Percentiles rank a stretch among this genome's conserved stretches.
These are phyloP conservation scores for Laetiporus sulphureus DNA, from an alignment of 1,284 basidiomycete genomes.

Conservation along the genomic window DNA sequence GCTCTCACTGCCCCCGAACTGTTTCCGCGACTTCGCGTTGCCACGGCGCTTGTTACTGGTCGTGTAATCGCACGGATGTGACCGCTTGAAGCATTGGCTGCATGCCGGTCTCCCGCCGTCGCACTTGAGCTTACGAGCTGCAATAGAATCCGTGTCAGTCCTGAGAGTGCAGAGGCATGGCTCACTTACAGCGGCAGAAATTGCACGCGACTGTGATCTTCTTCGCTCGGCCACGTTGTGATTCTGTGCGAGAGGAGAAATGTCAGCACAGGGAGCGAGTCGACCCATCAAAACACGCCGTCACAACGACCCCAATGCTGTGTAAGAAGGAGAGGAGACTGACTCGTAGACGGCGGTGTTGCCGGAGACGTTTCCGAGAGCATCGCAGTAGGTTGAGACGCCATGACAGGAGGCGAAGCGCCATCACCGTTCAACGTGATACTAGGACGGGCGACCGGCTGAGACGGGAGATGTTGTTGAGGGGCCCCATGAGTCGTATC, in stretches of 20 bases:
- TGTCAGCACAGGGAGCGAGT: constrained; percentile 11
- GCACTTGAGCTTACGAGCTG: constrained; percentile 79
- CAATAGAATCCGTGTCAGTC: not conserved
- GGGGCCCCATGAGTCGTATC: constrained; percentile 52
- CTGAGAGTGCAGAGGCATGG: not conserved
- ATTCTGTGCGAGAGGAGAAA: constrained; percentile 28
- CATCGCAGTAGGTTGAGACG: constrained; percentile 13
- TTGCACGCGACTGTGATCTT: constrained; percentile 82
- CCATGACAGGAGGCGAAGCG: constrained; percentile 14
- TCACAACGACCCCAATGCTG: constrained; percentile 5
- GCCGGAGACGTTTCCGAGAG: constrained; percentile 28
- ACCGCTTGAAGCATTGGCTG: constrained; percentile 69
- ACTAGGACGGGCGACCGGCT: constrained; percentile 37
- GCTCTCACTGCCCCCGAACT: constrained; percentile 59
- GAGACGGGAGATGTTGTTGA: constrained; percentile 35
- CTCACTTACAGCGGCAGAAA: constrained; percentile 71
- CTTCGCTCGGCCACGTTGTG: constrained; percentile 51
- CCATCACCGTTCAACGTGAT: constrained; percentile 18
- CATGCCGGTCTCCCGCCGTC: constrained; percentile 76
- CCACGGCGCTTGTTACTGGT: constrained; percentile 68
- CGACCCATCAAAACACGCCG: constrained; percentile 1
- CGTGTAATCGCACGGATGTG: constrained; percentile 71
- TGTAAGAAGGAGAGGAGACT: constrained; percentile 14
- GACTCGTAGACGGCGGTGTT: constrained; percentile 25
- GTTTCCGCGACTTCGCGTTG: constrained; percentile 40